Conservation (phyloP, 192 early-diverging fungal species). For the Gorgonomyces haynaldii region DNA sequence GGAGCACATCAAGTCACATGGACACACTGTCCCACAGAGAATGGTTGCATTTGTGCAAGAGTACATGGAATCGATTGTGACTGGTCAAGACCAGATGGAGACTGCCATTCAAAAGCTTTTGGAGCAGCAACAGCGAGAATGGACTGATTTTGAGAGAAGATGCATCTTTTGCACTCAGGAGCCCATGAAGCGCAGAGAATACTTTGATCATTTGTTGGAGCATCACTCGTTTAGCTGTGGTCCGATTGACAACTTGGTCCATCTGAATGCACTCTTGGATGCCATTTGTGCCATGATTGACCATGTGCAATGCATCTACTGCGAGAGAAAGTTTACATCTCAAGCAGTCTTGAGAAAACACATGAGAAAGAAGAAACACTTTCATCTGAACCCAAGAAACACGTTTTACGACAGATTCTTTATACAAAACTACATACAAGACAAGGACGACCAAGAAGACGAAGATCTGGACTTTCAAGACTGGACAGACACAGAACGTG, state of each 20-base stretch:
- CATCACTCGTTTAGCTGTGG: no score
- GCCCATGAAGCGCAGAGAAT: no score
- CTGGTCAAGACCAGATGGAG: no score
- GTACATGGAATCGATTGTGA: no score
- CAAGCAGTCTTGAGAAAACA: slow-evolving; percentile 82
- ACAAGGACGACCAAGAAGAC: slow-evolving; percentile 16
- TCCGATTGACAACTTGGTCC: background rate
- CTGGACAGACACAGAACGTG: slow-evolving; percentile 56
- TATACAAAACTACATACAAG: slow-evolving; percentile 65
- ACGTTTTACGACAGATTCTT: slow-evolving; percentile 87
- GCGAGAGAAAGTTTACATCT: slow-evolving; percentile 84
- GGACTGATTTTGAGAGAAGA: no score
- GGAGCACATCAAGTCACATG: no score
- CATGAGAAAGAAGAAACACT: slow-evolving; percentile 98
- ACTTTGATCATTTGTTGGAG: no score
- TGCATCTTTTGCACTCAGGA: no score
- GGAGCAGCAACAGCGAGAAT: no score
- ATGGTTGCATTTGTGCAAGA: no score
- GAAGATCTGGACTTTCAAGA: slow-evolving; percentile 59
- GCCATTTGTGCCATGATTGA: slow-evolving; percentile 10
- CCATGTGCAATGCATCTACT: slow-evolving; percentile 75
- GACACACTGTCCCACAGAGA: no score
- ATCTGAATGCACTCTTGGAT: slow-evolving; percentile 11
- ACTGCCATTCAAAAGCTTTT: no score
- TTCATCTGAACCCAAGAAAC: slow-evolving; percentile 84